Conservation (phyloP, 129 eudicot species). For the Flaveria sonorensis region DNA sequence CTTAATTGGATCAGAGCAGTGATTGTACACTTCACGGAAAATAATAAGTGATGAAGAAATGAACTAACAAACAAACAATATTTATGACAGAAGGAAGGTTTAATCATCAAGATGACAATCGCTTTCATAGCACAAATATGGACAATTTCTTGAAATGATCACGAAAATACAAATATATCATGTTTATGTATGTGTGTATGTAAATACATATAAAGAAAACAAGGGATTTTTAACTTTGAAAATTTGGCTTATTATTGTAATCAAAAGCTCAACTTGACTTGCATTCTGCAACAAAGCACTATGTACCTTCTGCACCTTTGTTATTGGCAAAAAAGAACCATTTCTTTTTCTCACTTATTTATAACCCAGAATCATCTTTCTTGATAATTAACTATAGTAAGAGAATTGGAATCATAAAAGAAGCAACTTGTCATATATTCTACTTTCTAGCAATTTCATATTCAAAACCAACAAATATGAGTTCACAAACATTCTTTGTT, state of each 20-base stretch:
- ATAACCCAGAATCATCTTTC: slow-evolving; percentile 8
- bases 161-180: neutral
- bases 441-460: slow-evolving; percentile 14
- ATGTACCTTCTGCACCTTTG: slow-evolving; percentile 29
- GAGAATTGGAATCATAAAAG: slow-evolving; percentile 4
- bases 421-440: slow-evolving; percentile 15
- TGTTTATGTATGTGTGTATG: too few relatives aligned
- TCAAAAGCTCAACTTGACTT: slow-evolving; percentile 38
- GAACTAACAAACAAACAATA: slow-evolving; percentile 10
- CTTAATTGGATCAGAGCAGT: slow-evolving; percentile 34
- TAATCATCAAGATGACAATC: slow-evolving; percentile 13
- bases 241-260: slow-evolving; percentile 17
- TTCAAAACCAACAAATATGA: slow-evolving; percentile 27
- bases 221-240: slow-evolving; percentile 2
- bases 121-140: slow-evolving; percentile 10
- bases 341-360: slow-evolving; percentile 3
- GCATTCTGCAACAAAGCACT: slow-evolving; percentile 28
- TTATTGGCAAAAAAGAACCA: slow-evolving; percentile 14
- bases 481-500: neutral
- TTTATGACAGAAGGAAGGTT: slow-evolving; percentile 17
- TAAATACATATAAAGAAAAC: neutral
- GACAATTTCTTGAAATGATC: slow-evolving; percentile 29
- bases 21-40: slow-evolving; percentile 25
- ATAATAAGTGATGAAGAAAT: slow-evolving; percentile 25
- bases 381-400: slow-evolving; percentile 7